Conservation (phyloP, 2,329 filamentous ascomycete species). For the Leptosphaerulina australis region DNA sequence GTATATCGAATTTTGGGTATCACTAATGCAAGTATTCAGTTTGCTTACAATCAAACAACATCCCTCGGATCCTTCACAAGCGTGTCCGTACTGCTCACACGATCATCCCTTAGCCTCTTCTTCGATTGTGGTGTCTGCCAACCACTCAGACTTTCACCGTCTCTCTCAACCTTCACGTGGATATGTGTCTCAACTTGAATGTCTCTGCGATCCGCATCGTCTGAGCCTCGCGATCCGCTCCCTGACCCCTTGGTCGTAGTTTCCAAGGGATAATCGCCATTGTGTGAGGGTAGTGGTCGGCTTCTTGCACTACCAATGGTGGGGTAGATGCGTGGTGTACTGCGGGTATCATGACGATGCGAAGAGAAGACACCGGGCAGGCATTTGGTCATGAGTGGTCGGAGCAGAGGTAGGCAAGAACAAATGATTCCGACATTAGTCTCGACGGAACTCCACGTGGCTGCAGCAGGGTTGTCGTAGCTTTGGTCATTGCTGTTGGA, state of each 20-base stretch:
- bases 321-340: constrained; percentile 15
- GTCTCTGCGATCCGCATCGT: constrained; percentile 17
- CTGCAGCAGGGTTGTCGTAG: constrained; percentile 43
- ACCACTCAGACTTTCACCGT: constrained; percentile 10
- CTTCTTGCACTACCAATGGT: constrained; percentile 22
- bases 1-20: constrained; percentile 8
- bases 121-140: constrained; percentile 17
- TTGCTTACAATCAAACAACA: not conserved
- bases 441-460: constrained; percentile 41
- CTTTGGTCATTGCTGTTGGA: constrained; percentile 38
- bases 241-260: constrained; percentile 12
- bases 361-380: constrained; percentile 34
- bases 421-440: constrained; percentile 44
- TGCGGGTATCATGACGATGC: constrained; percentile 17
- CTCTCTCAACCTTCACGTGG: constrained; percentile 27
- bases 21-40: not conserved
- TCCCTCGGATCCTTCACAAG: constrained; percentile 17
- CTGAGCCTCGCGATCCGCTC: constrained; percentile 12
- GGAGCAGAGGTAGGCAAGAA: constrained; percentile 40
- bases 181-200: constrained; percentile 38
- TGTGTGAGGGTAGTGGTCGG: constrained; percentile 10
- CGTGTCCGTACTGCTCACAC: constrained; percentile 21
- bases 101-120: not conserved
- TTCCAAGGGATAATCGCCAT: constrained; percentile 16
- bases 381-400: constrained; percentile 33